These are phyloP conservation scores for Cryptococcus sp. DNA, from an alignment of 1,284 basidiomycete genomes.

Conservation along the genomic window DNA sequence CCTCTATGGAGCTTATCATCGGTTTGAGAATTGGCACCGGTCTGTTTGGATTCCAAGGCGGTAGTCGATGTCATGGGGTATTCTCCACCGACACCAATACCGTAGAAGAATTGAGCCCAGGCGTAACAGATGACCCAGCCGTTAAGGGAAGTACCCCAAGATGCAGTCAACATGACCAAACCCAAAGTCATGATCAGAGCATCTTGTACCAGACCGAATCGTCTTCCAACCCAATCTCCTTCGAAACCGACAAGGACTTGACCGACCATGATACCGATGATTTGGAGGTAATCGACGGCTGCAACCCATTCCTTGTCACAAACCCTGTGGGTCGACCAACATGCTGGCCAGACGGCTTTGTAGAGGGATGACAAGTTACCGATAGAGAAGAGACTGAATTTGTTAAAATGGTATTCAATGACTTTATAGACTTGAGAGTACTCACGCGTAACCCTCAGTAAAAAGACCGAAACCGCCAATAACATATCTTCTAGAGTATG, in stretches of 20 bases:
- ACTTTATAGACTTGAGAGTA: neutral
- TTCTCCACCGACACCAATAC: constrained; percentile 52
- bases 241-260: constrained; percentile 55
- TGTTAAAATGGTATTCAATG: neutral
- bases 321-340: constrained; percentile 49
- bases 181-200: constrained; percentile 49
- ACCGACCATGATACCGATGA: constrained; percentile 54
- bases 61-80: constrained; percentile 57
- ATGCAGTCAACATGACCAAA: constrained; percentile 54
- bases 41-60: constrained; percentile 50
- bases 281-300: constrained; percentile 50
- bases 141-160: constrained; percentile 53
- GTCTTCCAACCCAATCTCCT: constrained; percentile 56
- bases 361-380: constrained; percentile 53
- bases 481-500: constrained; percentile 53
- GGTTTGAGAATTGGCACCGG: constrained; percentile 44
- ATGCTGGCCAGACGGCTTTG: constrained; percentile 51
- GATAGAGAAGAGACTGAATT: constrained; percentile 52
- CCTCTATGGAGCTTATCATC: constrained; percentile 56
- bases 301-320: constrained; percentile 51
- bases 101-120: constrained; percentile 52
- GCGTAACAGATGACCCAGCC: constrained; percentile 57
- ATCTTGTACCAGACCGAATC: constrained; percentile 51
- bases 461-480: constrained; percentile 55
- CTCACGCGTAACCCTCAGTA: constrained; percentile 49